Evolutionary conservation across 768 basidiomycete species (phyloP).

Genomic region (Chalciporus pseudorubinellus): DNA sequence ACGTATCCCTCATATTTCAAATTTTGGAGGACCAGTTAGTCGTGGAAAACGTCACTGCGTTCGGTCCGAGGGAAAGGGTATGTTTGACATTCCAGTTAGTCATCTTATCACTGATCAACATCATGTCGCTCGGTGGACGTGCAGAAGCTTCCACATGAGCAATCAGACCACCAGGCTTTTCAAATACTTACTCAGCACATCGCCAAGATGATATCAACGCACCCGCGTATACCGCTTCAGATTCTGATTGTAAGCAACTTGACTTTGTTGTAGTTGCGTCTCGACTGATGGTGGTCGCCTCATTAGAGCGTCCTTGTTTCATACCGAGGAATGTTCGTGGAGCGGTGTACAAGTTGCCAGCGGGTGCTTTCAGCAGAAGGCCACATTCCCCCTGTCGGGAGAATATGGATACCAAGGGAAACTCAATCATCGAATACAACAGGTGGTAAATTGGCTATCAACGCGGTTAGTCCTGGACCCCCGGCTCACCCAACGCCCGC

Average conservation of each 20-base stretch:
- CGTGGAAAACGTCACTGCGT: conserved; percentile 64
- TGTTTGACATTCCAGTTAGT: neutral
- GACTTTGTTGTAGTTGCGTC: conserved; percentile 2
- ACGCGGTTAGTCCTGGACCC: neutral
- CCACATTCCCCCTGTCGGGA: conserved; percentile 69
- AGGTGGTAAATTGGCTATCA: neutral
- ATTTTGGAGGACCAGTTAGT: conserved; percentile 38
- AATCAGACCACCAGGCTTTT: conserved; percentile 65
- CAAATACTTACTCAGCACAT: conserved; percentile 67
- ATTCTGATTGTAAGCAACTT: conserved; percentile 43
- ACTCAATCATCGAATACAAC: neutral
- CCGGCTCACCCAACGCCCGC: neutral
- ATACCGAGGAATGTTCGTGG: conserved; percentile 62
- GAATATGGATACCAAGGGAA: conserved; percentile 44
- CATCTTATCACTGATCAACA: conserved; percentile 6
- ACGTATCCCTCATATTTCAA: conserved; percentile 49
- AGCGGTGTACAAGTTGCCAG: conserved; percentile 56
- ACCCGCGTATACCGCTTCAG: conserved; percentile 53
- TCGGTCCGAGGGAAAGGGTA: conserved; percentile 74
- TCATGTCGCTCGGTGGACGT: neutral
- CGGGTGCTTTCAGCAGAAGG: conserved; percentile 69
- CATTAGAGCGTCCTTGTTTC: conserved; percentile 49
- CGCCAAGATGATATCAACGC: conserved; percentile 53
- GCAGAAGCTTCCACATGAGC: conserved; percentile 66
- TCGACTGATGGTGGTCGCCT: neutral